These are phyloP conservation scores for Metschnikowia rubicola DNA, from an alignment of 805 yeast species.

Conservation along the genomic window DNA sequence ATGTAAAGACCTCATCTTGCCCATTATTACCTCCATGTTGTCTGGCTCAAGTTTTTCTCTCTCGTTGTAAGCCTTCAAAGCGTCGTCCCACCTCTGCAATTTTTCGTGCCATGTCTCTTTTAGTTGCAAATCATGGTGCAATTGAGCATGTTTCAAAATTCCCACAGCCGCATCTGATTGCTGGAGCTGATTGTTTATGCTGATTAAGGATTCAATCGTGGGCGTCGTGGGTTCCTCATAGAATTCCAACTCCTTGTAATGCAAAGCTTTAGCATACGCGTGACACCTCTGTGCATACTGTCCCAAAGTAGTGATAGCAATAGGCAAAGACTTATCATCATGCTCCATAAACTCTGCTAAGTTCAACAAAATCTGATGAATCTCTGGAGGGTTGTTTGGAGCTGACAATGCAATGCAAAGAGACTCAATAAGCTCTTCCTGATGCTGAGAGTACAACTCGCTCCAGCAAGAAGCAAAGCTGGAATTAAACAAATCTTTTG, in stretches of 20 bases:
- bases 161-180: constrained; percentile 99
- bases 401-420: constrained; percentile 85
- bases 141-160: constrained; percentile 88
- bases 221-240: constrained; percentile 90
- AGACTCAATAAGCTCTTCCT: constrained; percentile 82
- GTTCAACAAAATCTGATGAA: constrained; percentile 83
- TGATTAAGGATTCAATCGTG: constrained; percentile 86
- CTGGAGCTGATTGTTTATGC: constrained; percentile 89
- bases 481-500: constrained; percentile 87
- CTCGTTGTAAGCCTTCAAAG: constrained; percentile 81
- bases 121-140: constrained; percentile 83
- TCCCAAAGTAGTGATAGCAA: constrained; percentile 84
- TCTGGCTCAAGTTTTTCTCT: constrained; percentile 64
- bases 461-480: constrained; percentile 96
- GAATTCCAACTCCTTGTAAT: constrained; percentile 92
- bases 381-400: constrained; percentile 92
- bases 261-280: constrained; percentile 95
- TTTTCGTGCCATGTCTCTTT: constrained; percentile 98
- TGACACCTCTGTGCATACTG: constrained; percentile 93
- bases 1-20: constrained; percentile 96
- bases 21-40: constrained; percentile 87
- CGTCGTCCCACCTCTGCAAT: constrained; percentile 97
- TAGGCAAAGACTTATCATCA: constrained; percentile 90
- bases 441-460: constrained; percentile 82
- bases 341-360: constrained; percentile 97